Evolutionary conservation across 148 eudicot genomes (phyloP), one percentile per base, ranked within the genome.

Genomic region (Salicornia ramosissima): DNA sequence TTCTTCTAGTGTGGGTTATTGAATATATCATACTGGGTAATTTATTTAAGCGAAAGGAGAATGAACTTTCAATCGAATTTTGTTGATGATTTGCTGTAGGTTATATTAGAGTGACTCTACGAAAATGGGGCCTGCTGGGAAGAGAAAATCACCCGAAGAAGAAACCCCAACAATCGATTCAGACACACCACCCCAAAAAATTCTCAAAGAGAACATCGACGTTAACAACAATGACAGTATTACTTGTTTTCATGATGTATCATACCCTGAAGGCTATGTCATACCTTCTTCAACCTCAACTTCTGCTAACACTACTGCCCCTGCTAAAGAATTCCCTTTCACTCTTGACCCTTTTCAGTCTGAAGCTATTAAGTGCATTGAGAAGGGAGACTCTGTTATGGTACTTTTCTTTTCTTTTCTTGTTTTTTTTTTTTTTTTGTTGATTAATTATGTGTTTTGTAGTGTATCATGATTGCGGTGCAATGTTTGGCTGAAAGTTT

Each of bases 311-410:
- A 7, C 46, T 47, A 19, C 46, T 47, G 12, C 52, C 25, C 97
- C 97, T 22, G 97, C 97, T 47, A 94, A 87, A 80, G 90, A 91
- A 43, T 94, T 84, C 34, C 96, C 96, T 7, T 94, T 94, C 33
- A 54, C 79, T 10, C 88, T 94, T 13, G 99, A 94, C 79, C 96
- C 97, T 78, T 94, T 94, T 73, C 99, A 94, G 83, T 68, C 83
- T 31, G 93, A 94, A 80, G 91, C 99, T 45, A 89, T 94, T 57
- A 84, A 87, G 67, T 94, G 99, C 76, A 87, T 94, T 29, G 87
- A 89, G 22, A 72, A 59, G 69, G 96, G 93, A 45, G 97, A 94
- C 74, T 89, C 93, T 30, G 97, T 94, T 73, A 85, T 94, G 97
- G 99, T 94, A 87, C 57, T 74, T 65, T 65, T 28, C 5, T 2